Conservation (phyloP, 495 filamentous ascomycete species). For the Podospora appendiculata region DNA sequence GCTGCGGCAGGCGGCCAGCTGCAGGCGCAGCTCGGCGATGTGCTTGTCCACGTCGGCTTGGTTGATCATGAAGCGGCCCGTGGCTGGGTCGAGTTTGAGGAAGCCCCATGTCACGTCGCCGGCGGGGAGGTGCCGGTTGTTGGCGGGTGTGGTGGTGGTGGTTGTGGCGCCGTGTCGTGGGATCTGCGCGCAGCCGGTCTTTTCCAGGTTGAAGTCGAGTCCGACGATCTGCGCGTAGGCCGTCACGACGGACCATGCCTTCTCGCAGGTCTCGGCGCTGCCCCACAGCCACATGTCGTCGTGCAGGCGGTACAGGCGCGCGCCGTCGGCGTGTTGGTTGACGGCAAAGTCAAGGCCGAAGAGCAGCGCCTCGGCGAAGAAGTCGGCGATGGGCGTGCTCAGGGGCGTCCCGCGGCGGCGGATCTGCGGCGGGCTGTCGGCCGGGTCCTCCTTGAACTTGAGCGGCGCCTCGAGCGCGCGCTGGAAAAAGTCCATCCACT, state of each 20-base stretch:
- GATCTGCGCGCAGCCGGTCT: slow-evolving; percentile 47
- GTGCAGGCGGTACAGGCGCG: slow-evolving; percentile 55
- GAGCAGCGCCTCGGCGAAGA: slow-evolving; percentile 53
- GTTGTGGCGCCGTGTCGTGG: slow-evolving; percentile 7
- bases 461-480: slow-evolving; percentile 52
- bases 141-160: slow-evolving; percentile 4
- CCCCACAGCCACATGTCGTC: slow-evolving; percentile 69
- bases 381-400: slow-evolving; percentile 48
- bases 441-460: slow-evolving; percentile 34
- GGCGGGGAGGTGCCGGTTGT: slow-evolving; percentile 31
- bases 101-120: slow-evolving; percentile 60
- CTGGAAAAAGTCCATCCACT: slow-evolving; percentile 58
- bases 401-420: slow-evolving; percentile 53
- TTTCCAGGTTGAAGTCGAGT: slow-evolving; percentile 50
- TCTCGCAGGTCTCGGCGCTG: slow-evolving; percentile 41
- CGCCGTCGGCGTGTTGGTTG: slow-evolving; percentile 46
- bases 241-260: slow-evolving; percentile 51
- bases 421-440: slow-evolving; percentile 17
- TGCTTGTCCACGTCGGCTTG: slow-evolving; percentile 52
- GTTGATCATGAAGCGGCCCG: slow-evolving; percentile 53
- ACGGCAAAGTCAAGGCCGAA: slow-evolving; percentile 62
- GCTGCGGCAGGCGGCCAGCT: slow-evolving; percentile 45
- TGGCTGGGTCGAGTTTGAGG: slow-evolving; percentile 45
- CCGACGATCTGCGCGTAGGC: slow-evolving; percentile 48
- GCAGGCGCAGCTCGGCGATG: slow-evolving; percentile 48